Base-by-base conservation (phyloP, 352 stramenopile species). In the Lagenidium giganteum region DNA sequence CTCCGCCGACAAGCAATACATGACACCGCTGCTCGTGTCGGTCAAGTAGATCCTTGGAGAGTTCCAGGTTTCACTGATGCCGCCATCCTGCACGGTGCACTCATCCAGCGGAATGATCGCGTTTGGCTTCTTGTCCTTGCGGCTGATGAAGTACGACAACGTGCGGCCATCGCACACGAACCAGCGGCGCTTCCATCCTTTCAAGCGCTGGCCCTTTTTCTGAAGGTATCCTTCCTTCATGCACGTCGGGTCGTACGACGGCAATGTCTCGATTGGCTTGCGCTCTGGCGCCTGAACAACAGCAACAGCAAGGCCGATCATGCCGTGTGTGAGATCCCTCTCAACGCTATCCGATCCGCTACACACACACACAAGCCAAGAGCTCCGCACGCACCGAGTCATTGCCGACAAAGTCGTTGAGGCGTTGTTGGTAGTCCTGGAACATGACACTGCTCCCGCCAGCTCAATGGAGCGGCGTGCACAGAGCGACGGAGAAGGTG, bases 151-250 rank as follows among this genome's bases (percentile, higher is more conserved):
- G 60, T 93, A 93, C 14, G 71, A 85, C 14, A 93, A 54, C 43
- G 77, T 79, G 37, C 77, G 72, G 33, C 77, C 81, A 35, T 93
- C 69, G 56, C 81, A 93, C 12, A 93, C 81, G 45, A 93, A 93
- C 70, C 81, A 93, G 27, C 81, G 78, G 20, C 73, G 80, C 47
- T 87, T 91, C 78, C 78, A 91, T 26, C 78, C 67, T 54, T 88
- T 87, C 6, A 93, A 58, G 6, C 78, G 71, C 48, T 88, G 74
- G 4, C 81, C 81, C 51, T 91, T 88, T 58, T 93, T 93, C 62
- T 90, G 75, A 18, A 93, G 47, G 38, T 87, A 90, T 0, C 81
- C 81, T 51, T 91, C 81, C 51, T 90, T 87, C 71, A 93, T 83
- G 51, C 67, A 76, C 21, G 42, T 50, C 34, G 76, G 55, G 51